Evolutionary conservation across 805 yeast species (phyloP), one percentile per base, ranked within the genome.

Genomic region (Spathaspora boniae): DNA sequence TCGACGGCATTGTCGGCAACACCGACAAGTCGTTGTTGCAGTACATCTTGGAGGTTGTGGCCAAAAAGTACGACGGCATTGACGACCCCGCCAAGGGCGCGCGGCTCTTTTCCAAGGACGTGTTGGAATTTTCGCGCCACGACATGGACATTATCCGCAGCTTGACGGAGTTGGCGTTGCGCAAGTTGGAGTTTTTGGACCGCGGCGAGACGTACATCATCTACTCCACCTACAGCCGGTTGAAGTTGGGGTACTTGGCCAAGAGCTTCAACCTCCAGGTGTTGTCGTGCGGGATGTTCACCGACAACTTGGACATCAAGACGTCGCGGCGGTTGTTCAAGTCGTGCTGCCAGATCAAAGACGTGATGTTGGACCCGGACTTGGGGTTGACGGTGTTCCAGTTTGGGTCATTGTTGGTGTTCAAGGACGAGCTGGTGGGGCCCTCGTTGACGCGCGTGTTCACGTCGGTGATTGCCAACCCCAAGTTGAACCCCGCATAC

Each of bases 241-340:
- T 78, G 31, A 63, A 62, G 26, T 53, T 72, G 16, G 81, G 82
- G 0, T 71, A 75, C 44, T 49, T 61, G 18, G 66, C 81, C n/a
- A 80, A 81, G 51, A 59, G 76, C 16, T 53, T 60, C 35, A 73
- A 76, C 16, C 58, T 84, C 22, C 82, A 82, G 51, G 70, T 80
- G n/a, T 67, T 85, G 6, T 71, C 78, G 5, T 70, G 77, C 32
- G 81, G 83, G 7, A 62, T 70, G 36, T 56, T 68, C 19, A 60
- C 71, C 16, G 75, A 73, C 16, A 57, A 66, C 26, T 61, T 74
- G 24, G 67, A 68, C 12, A 48, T 66, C n/a, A 66, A 64, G 0
- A 56, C 60, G 4, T 69, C 78, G 21, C 58, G 67, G 22, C 54
- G 64, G 3, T 48, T 75, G 17, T 68, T 84, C 32, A 70, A 71